Conservation (phyloP, 1,284 basidiomycete species). For the Somion occarium region DNA sequence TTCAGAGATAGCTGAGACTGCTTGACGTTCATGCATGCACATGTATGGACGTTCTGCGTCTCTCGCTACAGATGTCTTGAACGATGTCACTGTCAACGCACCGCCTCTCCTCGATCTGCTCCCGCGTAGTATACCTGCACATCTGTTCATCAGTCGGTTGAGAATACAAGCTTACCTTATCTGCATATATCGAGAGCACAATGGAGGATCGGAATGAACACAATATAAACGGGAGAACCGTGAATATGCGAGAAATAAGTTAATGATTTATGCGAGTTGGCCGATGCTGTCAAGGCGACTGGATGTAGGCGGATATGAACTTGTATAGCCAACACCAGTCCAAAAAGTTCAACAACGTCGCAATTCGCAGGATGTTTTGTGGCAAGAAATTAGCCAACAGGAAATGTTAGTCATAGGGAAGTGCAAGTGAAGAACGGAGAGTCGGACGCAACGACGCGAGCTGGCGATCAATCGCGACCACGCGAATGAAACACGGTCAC, state of each 20-base stretch:
- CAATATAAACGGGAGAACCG: too few relatives aligned
- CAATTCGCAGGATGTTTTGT: background rate
- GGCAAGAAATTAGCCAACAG: background rate
- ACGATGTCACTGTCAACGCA: too few relatives aligned
- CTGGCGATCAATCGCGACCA: slow-evolving; percentile 2
- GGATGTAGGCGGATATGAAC: background rate
- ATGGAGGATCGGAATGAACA: too few relatives aligned
- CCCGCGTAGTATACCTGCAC: too few relatives aligned
- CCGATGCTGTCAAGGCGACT: background rate
- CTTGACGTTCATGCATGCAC: too few relatives aligned
- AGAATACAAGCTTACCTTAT: too few relatives aligned
- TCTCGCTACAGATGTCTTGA: too few relatives aligned
- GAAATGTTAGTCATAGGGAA: background rate
- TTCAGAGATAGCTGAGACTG: too few relatives aligned
- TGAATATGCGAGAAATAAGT: background rate
- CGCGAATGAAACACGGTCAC: slow-evolving; percentile 26
- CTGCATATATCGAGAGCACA: too few relatives aligned
- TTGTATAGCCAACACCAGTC: background rate
- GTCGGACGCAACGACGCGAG: background rate
- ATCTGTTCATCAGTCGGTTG: too few relatives aligned
- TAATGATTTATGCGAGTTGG: background rate
- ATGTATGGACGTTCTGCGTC: too few relatives aligned
- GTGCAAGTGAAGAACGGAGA: background rate
- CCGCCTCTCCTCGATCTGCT: too few relatives aligned
- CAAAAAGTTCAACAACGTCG: background rate